Base-by-base conservation (phyloP, 495 filamentous ascomycete genomes). In the Aspergillus baeticus region DNA sequence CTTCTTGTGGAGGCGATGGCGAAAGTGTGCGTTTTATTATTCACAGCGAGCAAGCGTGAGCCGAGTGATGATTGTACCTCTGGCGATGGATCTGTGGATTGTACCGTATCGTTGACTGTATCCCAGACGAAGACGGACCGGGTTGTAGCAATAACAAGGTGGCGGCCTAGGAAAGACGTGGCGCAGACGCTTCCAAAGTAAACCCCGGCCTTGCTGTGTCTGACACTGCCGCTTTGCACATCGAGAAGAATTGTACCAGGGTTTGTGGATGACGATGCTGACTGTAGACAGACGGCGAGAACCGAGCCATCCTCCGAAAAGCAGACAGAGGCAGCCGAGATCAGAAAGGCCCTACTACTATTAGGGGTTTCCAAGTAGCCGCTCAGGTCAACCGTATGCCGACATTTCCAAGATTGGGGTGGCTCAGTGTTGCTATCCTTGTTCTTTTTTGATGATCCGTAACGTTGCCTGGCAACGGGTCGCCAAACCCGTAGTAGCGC, bases 301-400 rank as follows among this genome's bases (percentile, higher is more conserved):
- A 90, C 79, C 4, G 95, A 97, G 2, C 91, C 92, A 69, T 98
- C 94, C 51, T 87, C 81, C 2, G 93, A 95, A 68, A 89, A 96
- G 15, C 84, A 75, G 41, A n/a, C n/a, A n/a, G 96, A 67, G 35
- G 67, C 65, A 38, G 73, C 65, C 50, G 63, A 53, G 29, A 49
- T 55, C 39, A 71, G 22, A 43, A 50, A 31, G 49, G 44, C 74
- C 67, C 72, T 69, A 18, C 72, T 5, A 1, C 21, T 22, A 15
- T n/a, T 69, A 3, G 68, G 66, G 26, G 72, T 67, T 14, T 72
- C 73, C 45, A 65, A 39, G 36, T 57, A 64, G 36, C 65, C 69
- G 36, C 61, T 67, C 21, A 92, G 69, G 18, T 82, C 75, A 44
- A 91, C 73, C 1, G 76, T 65, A 44, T 75, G 79, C 21, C 84